Evolutionary conservation across 2,329 filamentous ascomycete genomes (phyloP).

Genomic region (Fusarium chuoi): DNA sequence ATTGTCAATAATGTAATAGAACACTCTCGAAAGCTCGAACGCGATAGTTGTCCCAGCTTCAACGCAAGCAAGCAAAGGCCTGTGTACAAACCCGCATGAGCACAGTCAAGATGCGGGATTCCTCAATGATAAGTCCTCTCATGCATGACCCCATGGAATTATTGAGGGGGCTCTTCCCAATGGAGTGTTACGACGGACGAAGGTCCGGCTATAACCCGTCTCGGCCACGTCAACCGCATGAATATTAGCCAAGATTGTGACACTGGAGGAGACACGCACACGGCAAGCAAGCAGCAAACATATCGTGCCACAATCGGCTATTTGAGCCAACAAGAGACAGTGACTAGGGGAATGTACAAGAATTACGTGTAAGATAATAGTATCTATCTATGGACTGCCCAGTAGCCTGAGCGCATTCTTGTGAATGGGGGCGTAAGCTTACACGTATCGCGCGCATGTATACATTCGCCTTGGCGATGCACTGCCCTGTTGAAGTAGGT

Average conservation of each 20-base stretch:
- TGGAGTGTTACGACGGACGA: neutral
- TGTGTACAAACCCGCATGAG: neutral
- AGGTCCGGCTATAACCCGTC: neutral
- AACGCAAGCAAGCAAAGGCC: neutral
- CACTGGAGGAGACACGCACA: neutral
- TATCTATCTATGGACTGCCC: neutral
- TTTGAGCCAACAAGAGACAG: neutral
- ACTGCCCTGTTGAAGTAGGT: neutral
- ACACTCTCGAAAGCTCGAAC: too few relatives aligned
- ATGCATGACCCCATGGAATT: too few relatives aligned
- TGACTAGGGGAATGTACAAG: neutral
- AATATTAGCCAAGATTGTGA: neutral
- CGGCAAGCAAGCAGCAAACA: neutral
- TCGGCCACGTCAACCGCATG: neutral
- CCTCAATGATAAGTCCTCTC: neutral
- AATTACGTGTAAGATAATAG: neutral
- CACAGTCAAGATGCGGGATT: neutral
- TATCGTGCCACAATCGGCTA: neutral
- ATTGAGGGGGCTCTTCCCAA: neutral
- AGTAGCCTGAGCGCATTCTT: neutral
- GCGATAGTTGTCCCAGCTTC: neutral
- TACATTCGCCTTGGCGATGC: neutral
- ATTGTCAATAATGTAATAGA: neutral
- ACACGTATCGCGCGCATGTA: neutral
- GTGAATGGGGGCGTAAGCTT: neutral